A percentile compares a stretch with the other conserved stretches of the same genome.
phyloP scores from a whole-genome alignment of 345 rosid genomes.

The Nasturtium officinale region DNA sequence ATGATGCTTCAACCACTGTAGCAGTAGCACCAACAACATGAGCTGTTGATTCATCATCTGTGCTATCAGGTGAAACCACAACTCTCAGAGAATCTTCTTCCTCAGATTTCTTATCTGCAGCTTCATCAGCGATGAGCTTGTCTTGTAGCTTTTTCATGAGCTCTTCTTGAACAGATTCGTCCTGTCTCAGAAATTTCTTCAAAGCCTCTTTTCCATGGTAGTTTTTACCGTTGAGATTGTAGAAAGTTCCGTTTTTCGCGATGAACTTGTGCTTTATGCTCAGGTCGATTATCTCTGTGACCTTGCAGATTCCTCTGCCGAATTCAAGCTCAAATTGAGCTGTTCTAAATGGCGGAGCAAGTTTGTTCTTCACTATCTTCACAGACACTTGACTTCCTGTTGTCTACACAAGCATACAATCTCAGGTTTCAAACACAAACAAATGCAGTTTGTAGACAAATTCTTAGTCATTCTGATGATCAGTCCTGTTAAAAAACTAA shows the following conservation, averaged over 20 bases:
- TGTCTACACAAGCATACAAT: conserved; percentile 48
- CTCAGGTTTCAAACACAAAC: conserved; percentile 17
- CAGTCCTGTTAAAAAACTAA: conserved; percentile 5
- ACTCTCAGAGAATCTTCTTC: conserved; percentile 43
- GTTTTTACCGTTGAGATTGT: conserved; percentile 49
- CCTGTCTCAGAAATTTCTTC: conserved; percentile 55
- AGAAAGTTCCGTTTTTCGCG: conserved; percentile 55
- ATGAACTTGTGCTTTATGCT: conserved; percentile 78
- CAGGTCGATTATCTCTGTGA: conserved; percentile 70
- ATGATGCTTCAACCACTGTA: conserved; percentile 66
- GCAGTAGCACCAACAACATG: conserved; percentile 34
- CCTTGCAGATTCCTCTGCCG: conserved; percentile 88
- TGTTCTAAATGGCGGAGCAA: conserved; percentile 87
- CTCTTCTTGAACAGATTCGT: conserved; percentile 59
- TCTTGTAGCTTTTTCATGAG: conserved; percentile 65
- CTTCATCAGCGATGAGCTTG: conserved; percentile 48
- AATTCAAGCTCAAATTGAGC: conserved; percentile 88
- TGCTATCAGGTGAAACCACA: conserved; percentile 48
- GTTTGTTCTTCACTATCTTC: conserved; percentile 94
- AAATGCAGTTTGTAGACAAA: conserved; percentile 10
- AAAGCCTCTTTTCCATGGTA: conserved; percentile 85
- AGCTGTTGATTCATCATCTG: conserved; percentile 68
- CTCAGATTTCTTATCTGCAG: conserved; percentile 38
- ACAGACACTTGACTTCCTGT: conserved; percentile 74
- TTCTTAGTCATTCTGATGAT: not conserved